Conservation (phyloP, 371 early-diverging fungal genomes). For the Rhizopus stolonifer region DNA sequence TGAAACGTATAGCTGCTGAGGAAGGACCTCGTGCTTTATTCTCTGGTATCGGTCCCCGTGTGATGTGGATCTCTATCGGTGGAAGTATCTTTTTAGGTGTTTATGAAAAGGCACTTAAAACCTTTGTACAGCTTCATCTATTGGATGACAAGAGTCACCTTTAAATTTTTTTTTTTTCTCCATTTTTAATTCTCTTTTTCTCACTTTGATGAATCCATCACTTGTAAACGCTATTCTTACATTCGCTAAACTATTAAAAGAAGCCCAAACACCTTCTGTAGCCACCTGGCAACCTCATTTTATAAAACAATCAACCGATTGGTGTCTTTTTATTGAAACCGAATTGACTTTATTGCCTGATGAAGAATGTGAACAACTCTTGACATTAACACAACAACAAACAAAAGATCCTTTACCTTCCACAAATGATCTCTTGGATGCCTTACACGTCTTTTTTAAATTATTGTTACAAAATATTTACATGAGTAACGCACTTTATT, state of each 20-base stretch:
- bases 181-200: constrained; percentile 1
- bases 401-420: constrained; percentile 11
- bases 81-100: constrained; percentile 94
- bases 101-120: constrained; percentile 81
- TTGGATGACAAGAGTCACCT: constrained; percentile 26
- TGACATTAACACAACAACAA: constrained; percentile 11
- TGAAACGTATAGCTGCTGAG: constrained; percentile 72
- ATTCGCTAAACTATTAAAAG: constrained; percentile 22
- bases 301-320: constrained; percentile 24
- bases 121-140: constrained; percentile 42
- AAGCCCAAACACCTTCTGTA: constrained; percentile 22
- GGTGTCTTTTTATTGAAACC: constrained; percentile 38
- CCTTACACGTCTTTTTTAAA: constrained; percentile 24
- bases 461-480: constrained; percentile 24
- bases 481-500: constrained; percentile 26
- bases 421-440: constrained; percentile 18
- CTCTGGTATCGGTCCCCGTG: constrained; percentile 89
- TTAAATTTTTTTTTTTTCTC: background rate
- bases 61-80: constrained; percentile 94
- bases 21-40: constrained; percentile 83
- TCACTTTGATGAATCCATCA: background rate
- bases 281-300: constrained; percentile 27
- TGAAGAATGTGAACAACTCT: constrained; percentile 6
- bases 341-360: constrained; percentile 21
- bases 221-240: constrained; percentile 22